Conservation (phyloP, 2,329 filamentous ascomycete species). For the Penicillium sumatraense region DNA sequence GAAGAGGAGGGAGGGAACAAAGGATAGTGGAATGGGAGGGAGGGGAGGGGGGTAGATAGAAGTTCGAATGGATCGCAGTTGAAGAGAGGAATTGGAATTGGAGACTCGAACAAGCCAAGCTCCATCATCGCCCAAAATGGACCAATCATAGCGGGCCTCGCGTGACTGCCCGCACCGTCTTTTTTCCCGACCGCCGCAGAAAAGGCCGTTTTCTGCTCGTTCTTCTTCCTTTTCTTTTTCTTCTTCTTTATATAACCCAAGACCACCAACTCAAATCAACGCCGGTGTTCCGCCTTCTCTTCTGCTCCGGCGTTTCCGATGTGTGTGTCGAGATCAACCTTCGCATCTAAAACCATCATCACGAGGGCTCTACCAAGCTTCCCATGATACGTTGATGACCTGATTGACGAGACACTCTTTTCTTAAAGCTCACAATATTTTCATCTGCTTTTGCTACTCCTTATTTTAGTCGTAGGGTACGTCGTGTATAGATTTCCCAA, state of each 20-base stretch:
- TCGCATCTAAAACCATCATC: conserved; percentile 83
- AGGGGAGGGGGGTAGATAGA: conserved; percentile 3
- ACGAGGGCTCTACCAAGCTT: conserved; percentile 58
- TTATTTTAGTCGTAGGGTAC: conserved; percentile 21
- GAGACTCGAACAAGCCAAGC: conserved; percentile 28
- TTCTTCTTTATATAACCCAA: conserved; percentile 51
- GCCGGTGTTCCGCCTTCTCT: conserved; percentile 59
- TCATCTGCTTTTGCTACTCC: conserved; percentile 2
- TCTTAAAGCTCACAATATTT: conserved; percentile 11
- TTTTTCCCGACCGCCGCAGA: conserved; percentile 32
- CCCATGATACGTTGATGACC: conserved; percentile 54
- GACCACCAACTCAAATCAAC: conserved; percentile 79
- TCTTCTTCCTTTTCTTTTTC: conserved; percentile 37
- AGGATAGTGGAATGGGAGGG: conserved; percentile 7
- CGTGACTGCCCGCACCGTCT: conserved; percentile 34
- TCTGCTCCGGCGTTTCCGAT: conserved; percentile 74
- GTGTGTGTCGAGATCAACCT: conserved; percentile 70
- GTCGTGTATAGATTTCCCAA: conserved; percentile 14
- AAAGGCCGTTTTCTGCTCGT: conserved; percentile 9
- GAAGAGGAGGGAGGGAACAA: too few species aligned
- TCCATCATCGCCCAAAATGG: conserved; percentile 6
- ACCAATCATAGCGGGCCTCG: conserved; percentile 36
- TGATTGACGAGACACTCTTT: conserved; percentile 47
- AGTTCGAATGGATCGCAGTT: conserved; percentile 8
- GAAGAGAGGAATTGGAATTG: conserved; percentile 25